A percentile compares a stretch with the other conserved stretches of the same genome.
phyloP scores from a whole-genome alignment of 176 grass and related monocot genomes.

The Typha latifolia region DNA sequence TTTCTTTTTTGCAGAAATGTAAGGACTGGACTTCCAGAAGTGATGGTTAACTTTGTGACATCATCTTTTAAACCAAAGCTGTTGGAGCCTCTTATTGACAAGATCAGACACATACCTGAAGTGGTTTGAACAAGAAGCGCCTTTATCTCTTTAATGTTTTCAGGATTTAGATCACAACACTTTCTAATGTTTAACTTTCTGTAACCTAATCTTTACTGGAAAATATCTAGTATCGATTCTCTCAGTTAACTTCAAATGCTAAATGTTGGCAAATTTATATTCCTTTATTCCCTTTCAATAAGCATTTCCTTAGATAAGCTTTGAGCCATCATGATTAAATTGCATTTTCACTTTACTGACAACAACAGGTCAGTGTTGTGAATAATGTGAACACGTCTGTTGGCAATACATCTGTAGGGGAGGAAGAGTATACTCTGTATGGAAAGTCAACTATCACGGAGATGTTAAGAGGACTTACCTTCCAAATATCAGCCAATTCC shows the following conservation, averaged over 20 bases:
- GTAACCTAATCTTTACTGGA: too few species aligned
- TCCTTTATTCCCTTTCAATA: not conserved
- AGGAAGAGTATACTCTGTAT: slow-evolving; percentile 81
- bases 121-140: slow-evolving; percentile 48
- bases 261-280: not conserved
- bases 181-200: too few species aligned
- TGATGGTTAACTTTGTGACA: slow-evolving; percentile 98
- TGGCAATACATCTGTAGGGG: slow-evolving; percentile 79
- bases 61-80: slow-evolving; percentile 70
- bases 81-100: slow-evolving; percentile 54
- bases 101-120: slow-evolving; percentile 70
- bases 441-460: slow-evolving; percentile 81
- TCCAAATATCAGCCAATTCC: slow-evolving; percentile 97
- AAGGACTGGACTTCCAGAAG: slow-evolving; percentile 60
- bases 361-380: slow-evolving; percentile 56
- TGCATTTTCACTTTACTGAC: slow-evolving; percentile 5
- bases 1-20: slow-evolving; percentile 40
- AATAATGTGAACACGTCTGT: slow-evolving; percentile 95
- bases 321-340: slow-evolving; percentile 13
- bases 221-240: too few species aligned
- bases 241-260: too few species aligned
- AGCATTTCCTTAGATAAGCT: slow-evolving; percentile 9
- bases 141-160: not conserved
- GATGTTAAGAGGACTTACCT: slow-evolving; percentile 87
- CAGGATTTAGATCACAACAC: not conserved